Evolutionary conservation across 225 moss, liverwort and hornwort species (phyloP).

Genomic region (Straminergon stramineum): DNA sequence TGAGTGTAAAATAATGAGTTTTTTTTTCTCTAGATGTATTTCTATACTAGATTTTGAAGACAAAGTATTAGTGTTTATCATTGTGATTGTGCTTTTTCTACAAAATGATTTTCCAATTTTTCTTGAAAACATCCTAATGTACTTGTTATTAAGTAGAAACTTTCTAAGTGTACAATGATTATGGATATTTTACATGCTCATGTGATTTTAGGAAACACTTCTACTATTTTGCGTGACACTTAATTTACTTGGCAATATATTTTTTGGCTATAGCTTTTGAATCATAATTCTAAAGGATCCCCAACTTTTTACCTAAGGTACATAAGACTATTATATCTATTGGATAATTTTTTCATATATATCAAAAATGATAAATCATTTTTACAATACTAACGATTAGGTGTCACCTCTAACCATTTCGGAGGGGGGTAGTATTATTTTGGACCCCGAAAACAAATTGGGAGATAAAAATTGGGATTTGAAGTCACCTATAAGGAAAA

Average conservation of each 20-base stretch:
- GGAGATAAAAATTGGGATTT: not conserved
- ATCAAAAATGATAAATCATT: not conserved
- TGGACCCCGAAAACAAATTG: not conserved
- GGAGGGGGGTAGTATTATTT: not conserved
- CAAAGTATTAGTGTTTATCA: too few species aligned
- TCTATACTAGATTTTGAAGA: too few species aligned
- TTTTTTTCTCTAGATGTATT: not conserved
- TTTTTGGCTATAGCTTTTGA: not conserved
- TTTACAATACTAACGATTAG: fast-evolving
- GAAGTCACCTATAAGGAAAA: fast-evolving
- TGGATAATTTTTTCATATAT: not conserved
- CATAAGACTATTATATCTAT: not conserved
- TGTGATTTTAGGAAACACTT: not conserved
- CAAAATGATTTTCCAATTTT: not conserved
- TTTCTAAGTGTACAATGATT: fast-evolving
- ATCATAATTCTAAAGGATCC: fast-evolving
- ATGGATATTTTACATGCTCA: fast-evolving
- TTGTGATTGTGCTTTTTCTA: too few species aligned
- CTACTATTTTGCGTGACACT: not conserved
- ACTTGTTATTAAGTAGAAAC: not conserved
- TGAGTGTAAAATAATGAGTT: not conserved
- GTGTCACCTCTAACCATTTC: fast-evolving
- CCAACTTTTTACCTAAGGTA: fast-evolving
- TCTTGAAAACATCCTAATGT: fast-evolving
- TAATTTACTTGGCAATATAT: fast-evolving